phyloP scores from a whole-genome alignment of 2,329 filamentous ascomycete species.

The Trichoderma sp. region DNA sequence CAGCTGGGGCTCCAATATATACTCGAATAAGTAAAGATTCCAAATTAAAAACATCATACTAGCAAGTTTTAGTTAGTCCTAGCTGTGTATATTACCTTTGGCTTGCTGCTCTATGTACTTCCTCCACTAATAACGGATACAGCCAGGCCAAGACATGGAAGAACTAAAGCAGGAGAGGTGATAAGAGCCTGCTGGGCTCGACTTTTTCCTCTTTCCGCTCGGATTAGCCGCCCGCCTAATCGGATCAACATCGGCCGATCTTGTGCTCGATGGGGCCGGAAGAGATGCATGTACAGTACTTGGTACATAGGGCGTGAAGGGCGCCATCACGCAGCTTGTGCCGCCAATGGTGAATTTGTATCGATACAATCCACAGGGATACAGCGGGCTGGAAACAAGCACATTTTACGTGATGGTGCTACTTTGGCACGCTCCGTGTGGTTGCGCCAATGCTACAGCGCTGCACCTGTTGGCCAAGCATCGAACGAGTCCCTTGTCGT shows the following conservation, averaged over 20 bases:
- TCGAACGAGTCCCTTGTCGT: neutral
- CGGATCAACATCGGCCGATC: constrained; percentile 5
- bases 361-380: too few relatives aligned
- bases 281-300: neutral
- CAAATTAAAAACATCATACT: too few relatives aligned
- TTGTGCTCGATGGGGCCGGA: neutral
- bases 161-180: neutral
- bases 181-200: neutral
- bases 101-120: neutral
- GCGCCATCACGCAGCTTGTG: neutral
- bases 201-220: neutral
- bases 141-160: constrained; percentile 1
- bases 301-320: neutral
- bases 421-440: too few relatives aligned
- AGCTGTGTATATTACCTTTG: too few relatives aligned
- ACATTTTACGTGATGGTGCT: too few relatives aligned
- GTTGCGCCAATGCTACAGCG: too few relatives aligned
- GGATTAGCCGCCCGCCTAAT: constrained; percentile 2
- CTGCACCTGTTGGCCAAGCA: neutral
- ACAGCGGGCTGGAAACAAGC: too few relatives aligned
- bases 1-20: too few relatives aligned
- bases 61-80: too few relatives aligned
- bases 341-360: neutral
- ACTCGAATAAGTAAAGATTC: too few relatives aligned
- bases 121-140: constrained; percentile 5